Percentiles rank a stretch among this genome's conserved stretches.
These are phyloP conservation scores for Cornus florida DNA, from an alignment of 148 eudicot species.

Conservation along the genomic window DNA sequence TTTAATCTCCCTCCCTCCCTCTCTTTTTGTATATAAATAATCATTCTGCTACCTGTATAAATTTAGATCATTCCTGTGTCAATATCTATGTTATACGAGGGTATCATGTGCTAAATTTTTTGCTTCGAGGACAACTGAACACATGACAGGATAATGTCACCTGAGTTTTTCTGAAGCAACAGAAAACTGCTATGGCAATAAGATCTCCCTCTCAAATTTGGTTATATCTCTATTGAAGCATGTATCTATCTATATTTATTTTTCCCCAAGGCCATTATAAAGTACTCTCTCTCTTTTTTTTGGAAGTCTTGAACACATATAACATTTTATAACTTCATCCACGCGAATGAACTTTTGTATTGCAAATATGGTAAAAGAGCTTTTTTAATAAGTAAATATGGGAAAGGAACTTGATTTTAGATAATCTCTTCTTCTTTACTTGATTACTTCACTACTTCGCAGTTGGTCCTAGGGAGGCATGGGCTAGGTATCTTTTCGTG, in stretches of 20 bases:
- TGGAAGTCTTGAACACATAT: neutral
- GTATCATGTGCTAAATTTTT: neutral
- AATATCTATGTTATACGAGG: neutral
- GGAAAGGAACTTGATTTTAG: neutral
- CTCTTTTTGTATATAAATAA: neutral
- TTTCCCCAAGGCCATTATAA: neutral
- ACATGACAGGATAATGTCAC: neutral
- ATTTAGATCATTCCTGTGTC: neutral
- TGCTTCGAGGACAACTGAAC: neutral
- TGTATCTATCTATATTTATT: neutral
- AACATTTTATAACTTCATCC: too few relatives aligned
- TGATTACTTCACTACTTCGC: neutral
- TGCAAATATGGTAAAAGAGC: neutral
- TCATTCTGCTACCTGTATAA: neutral
- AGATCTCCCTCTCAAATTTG: neutral
- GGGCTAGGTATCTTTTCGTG: neutral
- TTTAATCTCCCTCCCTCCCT: conserved; percentile 11
- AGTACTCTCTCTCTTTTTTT: neutral
- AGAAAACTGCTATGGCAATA: neutral
- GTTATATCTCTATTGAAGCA: neutral
- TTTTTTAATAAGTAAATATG: too few relatives aligned
- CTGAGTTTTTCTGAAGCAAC: neutral
- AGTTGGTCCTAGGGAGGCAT: neutral
- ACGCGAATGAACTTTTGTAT: neutral
- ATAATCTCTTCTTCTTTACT: neutral